These are phyloP conservation scores for Oxyria digyna DNA, from an alignment of 148 eudicot species.

Conservation along the genomic window DNA sequence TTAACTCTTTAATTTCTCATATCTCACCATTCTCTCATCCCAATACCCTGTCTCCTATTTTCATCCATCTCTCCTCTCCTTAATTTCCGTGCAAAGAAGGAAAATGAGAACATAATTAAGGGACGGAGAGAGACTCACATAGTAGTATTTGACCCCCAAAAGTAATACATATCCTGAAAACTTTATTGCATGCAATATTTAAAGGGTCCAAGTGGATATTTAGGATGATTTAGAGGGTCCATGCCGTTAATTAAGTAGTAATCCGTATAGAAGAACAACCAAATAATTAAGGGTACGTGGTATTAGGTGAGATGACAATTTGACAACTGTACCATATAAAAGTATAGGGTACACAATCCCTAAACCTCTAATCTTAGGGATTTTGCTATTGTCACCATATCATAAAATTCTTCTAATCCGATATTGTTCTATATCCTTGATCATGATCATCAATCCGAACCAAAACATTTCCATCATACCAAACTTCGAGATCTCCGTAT, in stretches of 20 bases:
- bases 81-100: too few species aligned
- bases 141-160: too few species aligned
- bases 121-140: too few species aligned
- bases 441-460: background rate
- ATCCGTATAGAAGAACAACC: background rate
- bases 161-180: background rate
- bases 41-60: too few species aligned
- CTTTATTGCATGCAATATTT: background rate
- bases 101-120: too few species aligned
- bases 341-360: background rate
- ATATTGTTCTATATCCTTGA: background rate
- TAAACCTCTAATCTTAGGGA: background rate
- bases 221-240: background rate
- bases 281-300: background rate
- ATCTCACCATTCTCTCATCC: too few species aligned
- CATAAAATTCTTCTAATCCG: background rate
- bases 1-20: too few species aligned
- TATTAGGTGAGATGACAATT: background rate
- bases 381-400: background rate
- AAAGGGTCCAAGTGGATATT: background rate
- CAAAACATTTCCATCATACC: background rate
- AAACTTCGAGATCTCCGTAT: background rate
- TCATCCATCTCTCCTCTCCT: too few species aligned
- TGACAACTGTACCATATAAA: background rate
- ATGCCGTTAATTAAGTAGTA: background rate